Evolutionary conservation across 2,329 filamentous ascomycete genomes (phyloP).

Genomic region (Aspergillus niger): DNA sequence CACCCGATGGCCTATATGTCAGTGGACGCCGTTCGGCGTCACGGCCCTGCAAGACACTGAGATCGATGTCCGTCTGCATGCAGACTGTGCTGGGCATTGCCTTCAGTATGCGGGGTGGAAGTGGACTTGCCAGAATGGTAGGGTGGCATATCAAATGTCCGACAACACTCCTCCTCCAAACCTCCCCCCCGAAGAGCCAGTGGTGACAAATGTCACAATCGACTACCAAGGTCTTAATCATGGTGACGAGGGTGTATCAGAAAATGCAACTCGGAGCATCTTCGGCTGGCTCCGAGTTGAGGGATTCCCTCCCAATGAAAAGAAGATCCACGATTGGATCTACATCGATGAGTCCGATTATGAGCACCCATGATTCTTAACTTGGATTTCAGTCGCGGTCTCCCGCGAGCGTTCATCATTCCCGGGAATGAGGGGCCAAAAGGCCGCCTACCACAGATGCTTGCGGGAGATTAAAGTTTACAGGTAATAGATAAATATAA

Average conservation of each 20-base stretch:
- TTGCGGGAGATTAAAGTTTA: no score
- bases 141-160: conserved; percentile 2
- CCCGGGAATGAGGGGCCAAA: not conserved
- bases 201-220: conserved; percentile 1
- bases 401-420: not conserved
- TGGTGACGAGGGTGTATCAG: not conserved
- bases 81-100: conserved; percentile 3
- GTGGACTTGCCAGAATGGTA: conserved; percentile 7
- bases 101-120: conserved; percentile 9
- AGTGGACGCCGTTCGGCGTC: conserved; percentile 2
- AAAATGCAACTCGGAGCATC: conserved; percentile 9
- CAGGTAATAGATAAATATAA: no score
- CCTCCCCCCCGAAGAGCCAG: not conserved
- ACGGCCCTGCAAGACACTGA: conserved; percentile 9
- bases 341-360: not conserved
- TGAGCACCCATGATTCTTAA: conserved; percentile 21
- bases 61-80: conserved; percentile 10
- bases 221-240: conserved; percentile 3
- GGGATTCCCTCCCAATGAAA: conserved; percentile 6
- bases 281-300: conserved; percentile 11
- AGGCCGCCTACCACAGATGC: no score
- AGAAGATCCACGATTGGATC: conserved; percentile 8
- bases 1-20: conserved; percentile 8
- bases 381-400: conserved; percentile 13
- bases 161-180: not conserved